Percentiles rank a stretch among this genome's conserved stretches.
phyloP scores from a whole-genome alignment of 73 alveolate species.

The Stentor roeselii region DNA sequence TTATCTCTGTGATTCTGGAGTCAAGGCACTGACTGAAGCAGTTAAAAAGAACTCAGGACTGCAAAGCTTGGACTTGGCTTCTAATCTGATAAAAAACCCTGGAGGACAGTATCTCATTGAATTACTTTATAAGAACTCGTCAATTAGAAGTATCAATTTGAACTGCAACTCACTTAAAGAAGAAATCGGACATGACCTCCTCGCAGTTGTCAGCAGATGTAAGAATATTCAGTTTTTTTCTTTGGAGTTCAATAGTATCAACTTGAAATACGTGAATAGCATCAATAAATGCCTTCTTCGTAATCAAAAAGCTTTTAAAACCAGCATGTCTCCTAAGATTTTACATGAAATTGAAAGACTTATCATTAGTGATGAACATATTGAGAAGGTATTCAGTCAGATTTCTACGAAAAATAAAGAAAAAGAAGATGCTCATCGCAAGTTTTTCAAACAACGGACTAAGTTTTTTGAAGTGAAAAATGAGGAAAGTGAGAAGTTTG shows the following conservation, averaged over 20 bases:
- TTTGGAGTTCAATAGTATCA: neutral
- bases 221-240: neutral
- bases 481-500: neutral
- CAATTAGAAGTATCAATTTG: neutral
- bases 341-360: neutral
- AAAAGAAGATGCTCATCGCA: neutral
- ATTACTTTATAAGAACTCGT: neutral
- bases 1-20: neutral
- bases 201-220: neutral
- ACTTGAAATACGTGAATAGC: neutral
- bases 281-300: neutral
- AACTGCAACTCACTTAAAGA: constrained; percentile 4
- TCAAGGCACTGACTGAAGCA: neutral
- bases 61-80: neutral
- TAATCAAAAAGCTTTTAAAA: too few species aligned
- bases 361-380: neutral
- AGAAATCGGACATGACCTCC: constrained; percentile 24
- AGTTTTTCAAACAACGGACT: neutral
- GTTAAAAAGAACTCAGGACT: neutral
- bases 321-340: neutral
- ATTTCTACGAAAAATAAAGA: neutral
- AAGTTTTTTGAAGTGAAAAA: too few species aligned
- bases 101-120: constrained; percentile 40
- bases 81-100: constrained; percentile 42
- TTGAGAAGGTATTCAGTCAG: neutral